Evolutionary conservation across 2,329 filamentous ascomycete species (phyloP), one percentile per base, ranked within the genome.

Genomic region (Fonsecaea nubica): DNA sequence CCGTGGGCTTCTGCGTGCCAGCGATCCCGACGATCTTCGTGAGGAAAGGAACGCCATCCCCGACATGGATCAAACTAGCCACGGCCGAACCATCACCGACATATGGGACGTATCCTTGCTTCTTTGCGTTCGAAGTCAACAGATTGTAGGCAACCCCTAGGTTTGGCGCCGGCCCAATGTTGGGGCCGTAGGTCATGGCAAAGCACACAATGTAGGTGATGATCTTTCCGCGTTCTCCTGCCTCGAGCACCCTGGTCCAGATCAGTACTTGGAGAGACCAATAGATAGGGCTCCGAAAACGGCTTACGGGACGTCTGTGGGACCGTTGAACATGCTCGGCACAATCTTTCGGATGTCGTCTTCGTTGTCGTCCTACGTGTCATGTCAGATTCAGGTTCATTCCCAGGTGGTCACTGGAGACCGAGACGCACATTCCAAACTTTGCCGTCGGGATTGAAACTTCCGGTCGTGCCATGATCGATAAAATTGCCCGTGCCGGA

Each of bases 401-500:
- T 10, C 33, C 30, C 13, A 32, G 7, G 30, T 4, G 7, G 32
- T 18, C 25, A 2, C 15, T 38, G 9, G n/a, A 36, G 55, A 4
- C 10, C 12, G 33, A 61, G n/a, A 63, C 66, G 33, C 3, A 68
- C 63, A 65, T 65, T 68, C 66, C 66, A 68, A 25, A 68, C 66
- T 65, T 65, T 68, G 42, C 66, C 63, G n/a, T 57, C 42, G 13
- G 66, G 63, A 35, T 68, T 68, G 55, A 65, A 65, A 38, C 57
- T 60, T 32, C 66, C 66, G 5, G 36, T 62, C n/a, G 48, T 68
- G 18, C 63, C 66, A 25, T 62, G 13, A 25, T 68, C 66, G 33
- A 68, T 68, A 52, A 68, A 68, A 33, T 68, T 68, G 9, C 66
- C 63, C 3, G 63, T 64, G 30, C 60, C 67, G 21, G 64, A 64